A percentile compares a stretch with the other conserved stretches of the same genome.
phyloP scores from a whole-genome alignment of 2,329 filamentous ascomycete genomes.

The Piedraia hortae region DNA sequence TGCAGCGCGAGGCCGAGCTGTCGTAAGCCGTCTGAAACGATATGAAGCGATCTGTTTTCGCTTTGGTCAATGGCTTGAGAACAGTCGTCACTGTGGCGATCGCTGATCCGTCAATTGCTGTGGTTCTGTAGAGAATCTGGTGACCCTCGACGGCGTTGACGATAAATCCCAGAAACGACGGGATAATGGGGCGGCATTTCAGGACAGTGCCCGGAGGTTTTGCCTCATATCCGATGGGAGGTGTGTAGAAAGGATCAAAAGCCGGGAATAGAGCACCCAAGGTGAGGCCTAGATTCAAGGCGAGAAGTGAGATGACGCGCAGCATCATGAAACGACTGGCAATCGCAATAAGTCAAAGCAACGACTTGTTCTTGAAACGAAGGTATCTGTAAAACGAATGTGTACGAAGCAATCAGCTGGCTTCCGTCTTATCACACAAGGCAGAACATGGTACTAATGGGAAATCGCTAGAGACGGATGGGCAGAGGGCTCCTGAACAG shows the following conservation, averaged over 20 bases:
- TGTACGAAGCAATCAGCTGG: no score
- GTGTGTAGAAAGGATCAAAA: constrained; percentile 1
- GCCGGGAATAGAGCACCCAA: no score
- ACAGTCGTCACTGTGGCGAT: constrained; percentile 4
- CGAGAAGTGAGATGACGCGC: no score
- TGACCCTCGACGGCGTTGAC: constrained; percentile 1
- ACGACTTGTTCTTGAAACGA: no score
- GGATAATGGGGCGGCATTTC: not conserved
- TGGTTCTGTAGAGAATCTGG: constrained; percentile 4
- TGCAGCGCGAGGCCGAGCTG: constrained; percentile 13
- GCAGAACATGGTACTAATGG: no score
- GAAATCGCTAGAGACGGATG: no score
- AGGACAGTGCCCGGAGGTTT: not conserved
- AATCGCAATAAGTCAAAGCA: no score
- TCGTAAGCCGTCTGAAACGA: constrained; percentile 7
- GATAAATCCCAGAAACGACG: not conserved
- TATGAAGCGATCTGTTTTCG: constrained; percentile 3
- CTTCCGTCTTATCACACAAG: no score
- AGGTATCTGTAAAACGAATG: no score
- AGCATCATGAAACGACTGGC: no score
- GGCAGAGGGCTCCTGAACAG: no score
- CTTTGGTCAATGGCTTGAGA: constrained; percentile 3
- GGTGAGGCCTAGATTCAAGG: no score
- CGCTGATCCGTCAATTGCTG: constrained; percentile 2
- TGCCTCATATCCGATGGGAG: not conserved